Evolutionary conservation across 2,329 filamentous ascomycete genomes (phyloP).

Genomic region (Aspergillus sclerotialis): DNA sequence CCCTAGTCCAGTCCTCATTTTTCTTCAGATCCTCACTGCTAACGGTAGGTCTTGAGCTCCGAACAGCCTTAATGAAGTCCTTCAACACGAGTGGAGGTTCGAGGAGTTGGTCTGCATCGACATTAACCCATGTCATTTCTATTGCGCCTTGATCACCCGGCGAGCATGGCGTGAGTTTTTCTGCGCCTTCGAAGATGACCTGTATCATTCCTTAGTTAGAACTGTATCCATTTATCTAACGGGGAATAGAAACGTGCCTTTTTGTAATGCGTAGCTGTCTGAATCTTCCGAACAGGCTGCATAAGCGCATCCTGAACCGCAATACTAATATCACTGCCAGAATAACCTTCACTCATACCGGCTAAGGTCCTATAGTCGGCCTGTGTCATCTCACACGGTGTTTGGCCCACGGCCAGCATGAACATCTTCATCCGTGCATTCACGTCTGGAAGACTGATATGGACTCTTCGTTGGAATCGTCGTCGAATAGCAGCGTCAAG

Average conservation of each 20-base stretch:
- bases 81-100: conserved; percentile 82
- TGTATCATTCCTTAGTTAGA: conserved; percentile 27
- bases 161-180: conserved; percentile 73
- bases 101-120: conserved; percentile 75
- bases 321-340: conserved; percentile 91
- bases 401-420: conserved; percentile 86
- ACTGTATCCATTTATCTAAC: neutral
- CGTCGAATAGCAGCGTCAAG: conserved; percentile 90
- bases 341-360: conserved; percentile 83
- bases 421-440: conserved; percentile 92
- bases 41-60: conserved; percentile 81
- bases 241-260: conserved; percentile 56
- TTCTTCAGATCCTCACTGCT: conserved; percentile 74
- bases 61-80: conserved; percentile 90
- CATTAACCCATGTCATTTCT: conserved; percentile 90
- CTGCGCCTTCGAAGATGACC: conserved; percentile 61
- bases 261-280: conserved; percentile 97
- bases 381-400: conserved; percentile 72
- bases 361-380: conserved; percentile 76
- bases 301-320: conserved; percentile 94
- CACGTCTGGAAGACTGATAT: conserved; percentile 85
- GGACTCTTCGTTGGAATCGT: conserved; percentile 91
- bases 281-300: conserved; percentile 94
- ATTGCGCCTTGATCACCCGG: conserved; percentile 78
- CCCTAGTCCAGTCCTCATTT: conserved; percentile 88